A percentile compares a stretch with the other conserved stretches of the same genome.
Conservation (phyloP, 1,284 basidiomycete genomes). For the Cryptococcus hybrid region DNA sequence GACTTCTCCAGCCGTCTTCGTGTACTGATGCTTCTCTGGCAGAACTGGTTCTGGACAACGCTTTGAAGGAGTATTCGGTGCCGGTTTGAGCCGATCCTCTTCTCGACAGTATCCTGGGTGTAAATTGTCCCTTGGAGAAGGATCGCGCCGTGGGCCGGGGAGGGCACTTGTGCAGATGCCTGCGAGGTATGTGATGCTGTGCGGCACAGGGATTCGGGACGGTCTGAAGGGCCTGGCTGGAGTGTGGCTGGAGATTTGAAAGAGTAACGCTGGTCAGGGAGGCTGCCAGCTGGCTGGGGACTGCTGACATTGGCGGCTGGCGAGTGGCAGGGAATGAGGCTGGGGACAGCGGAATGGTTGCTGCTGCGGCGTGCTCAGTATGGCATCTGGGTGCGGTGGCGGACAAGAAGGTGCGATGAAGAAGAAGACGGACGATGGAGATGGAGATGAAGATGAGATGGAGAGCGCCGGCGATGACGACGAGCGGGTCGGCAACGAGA, state of each 20-base stretch:
- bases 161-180: constrained; percentile 6
- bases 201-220: background rate
- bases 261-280: too few species aligned
- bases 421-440: too few species aligned
- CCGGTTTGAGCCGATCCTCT: constrained; percentile 6
- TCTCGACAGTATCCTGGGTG: constrained; percentile 26
- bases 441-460: too few species aligned
- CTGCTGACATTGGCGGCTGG: constrained; percentile 2
- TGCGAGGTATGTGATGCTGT: constrained; percentile 2
- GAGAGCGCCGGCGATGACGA: too few species aligned
- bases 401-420: too few species aligned
- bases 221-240: too few species aligned
- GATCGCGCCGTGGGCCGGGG: constrained; percentile 6
- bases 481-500: background rate
- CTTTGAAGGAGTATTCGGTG: too few species aligned
- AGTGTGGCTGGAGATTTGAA: too few species aligned
- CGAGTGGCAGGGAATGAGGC: constrained; percentile 3
- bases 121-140: constrained; percentile 39
- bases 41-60: background rate
- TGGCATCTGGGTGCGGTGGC: too few species aligned
- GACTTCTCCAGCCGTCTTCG: constrained; percentile 17
- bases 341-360: background rate
- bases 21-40: background rate
- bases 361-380: background rate
- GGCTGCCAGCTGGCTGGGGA: background rate